Percentiles rank a stretch among this genome's conserved stretches.
phyloP scores from a whole-genome alignment of 257 asterid species.

The Gentiana dahurica region DNA sequence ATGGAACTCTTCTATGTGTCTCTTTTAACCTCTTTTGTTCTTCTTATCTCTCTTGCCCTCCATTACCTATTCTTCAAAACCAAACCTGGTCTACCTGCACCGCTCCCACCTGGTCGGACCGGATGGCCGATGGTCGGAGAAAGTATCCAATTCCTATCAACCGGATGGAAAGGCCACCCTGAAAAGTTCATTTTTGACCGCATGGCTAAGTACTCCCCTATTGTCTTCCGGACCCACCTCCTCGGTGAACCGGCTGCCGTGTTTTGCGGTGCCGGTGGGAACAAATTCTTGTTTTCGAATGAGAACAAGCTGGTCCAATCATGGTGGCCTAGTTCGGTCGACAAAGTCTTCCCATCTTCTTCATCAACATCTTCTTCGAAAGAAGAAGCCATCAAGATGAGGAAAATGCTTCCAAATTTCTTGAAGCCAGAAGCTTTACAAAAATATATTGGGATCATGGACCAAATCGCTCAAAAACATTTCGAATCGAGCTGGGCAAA shows the following conservation, averaged over 20 bases:
- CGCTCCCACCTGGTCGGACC: conserved; percentile 24
- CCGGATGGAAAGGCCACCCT: conserved; percentile 48
- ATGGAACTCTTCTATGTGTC: conserved; percentile 18
- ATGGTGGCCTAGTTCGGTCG: conserved; percentile 46
- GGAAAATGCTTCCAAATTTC: conserved; percentile 43
- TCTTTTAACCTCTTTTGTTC: conserved; percentile 9
- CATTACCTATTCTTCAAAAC: conserved; percentile 13
- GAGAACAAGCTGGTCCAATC: conserved; percentile 51
- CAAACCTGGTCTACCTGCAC: conserved; percentile 6
- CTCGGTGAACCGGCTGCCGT: conserved; percentile 37
- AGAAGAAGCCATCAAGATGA: conserved; percentile 41
- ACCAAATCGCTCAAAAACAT: conserved; percentile 34
- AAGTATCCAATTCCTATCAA: conserved; percentile 39
- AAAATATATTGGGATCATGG: conserved; percentile 44
- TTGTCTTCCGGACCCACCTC: conserved; percentile 36
- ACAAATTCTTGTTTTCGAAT: conserved; percentile 50
- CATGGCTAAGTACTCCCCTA: conserved; percentile 30
- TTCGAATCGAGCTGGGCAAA: conserved; percentile 35
- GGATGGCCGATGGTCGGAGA: conserved; percentile 25
- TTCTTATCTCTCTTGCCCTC: conserved; percentile 12
- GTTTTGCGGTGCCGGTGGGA: conserved; percentile 36
- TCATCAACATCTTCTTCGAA: conserved; percentile 30
- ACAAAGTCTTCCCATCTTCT: conserved; percentile 48
- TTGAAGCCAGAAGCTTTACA: conserved; percentile 45
- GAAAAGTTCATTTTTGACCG: conserved; percentile 49